A percentile compares a stretch with the other conserved stretches of the same genome.
These are phyloP conservation scores for Barnettozyma salicaria DNA, from an alignment of 805 yeast genomes.

Conservation along the genomic window DNA sequence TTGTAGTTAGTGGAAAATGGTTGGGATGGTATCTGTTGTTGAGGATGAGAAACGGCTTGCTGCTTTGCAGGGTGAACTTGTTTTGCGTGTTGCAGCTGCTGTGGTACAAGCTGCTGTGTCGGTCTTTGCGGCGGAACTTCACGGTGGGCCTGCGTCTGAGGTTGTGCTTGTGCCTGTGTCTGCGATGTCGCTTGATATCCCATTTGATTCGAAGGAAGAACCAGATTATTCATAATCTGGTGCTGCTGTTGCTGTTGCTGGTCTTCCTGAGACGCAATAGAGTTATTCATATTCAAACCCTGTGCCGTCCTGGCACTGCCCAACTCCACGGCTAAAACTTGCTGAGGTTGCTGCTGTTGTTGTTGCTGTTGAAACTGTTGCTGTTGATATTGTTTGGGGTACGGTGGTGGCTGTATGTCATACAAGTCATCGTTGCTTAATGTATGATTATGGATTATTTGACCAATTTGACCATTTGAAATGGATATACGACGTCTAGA, in stretches of 20 bases:
- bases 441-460: slow-evolving; percentile 42
- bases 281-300: background rate
- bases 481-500: slow-evolving; percentile 67
- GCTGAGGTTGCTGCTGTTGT: slow-evolving; percentile 3
- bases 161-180: slow-evolving; percentile 6
- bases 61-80: slow-evolving; percentile 1
- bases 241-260: slow-evolving; percentile 9
- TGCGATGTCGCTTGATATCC: slow-evolving; percentile 2
- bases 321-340: slow-evolving; percentile 8
- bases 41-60: slow-evolving; percentile 3
- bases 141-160: background rate
- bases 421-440: slow-evolving; percentile 32
- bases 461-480: slow-evolving; percentile 82
- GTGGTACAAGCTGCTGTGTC: slow-evolving; percentile 7
- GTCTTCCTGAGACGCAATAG: too few species aligned
- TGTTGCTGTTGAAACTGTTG: slow-evolving; percentile 3
- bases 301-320: slow-evolving; percentile 6
- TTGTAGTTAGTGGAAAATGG: slow-evolving; percentile 12
- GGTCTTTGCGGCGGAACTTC: slow-evolving; percentile 9
- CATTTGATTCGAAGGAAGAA: background rate
- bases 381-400: slow-evolving; percentile 1
- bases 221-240: too few species aligned
- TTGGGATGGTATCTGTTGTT: slow-evolving; percentile 1
- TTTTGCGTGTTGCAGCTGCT: slow-evolving; percentile 8
- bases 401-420: slow-evolving; percentile 31